Conservation (phyloP, 495 filamentous ascomycete genomes). For the Neurospora terricola region DNA sequence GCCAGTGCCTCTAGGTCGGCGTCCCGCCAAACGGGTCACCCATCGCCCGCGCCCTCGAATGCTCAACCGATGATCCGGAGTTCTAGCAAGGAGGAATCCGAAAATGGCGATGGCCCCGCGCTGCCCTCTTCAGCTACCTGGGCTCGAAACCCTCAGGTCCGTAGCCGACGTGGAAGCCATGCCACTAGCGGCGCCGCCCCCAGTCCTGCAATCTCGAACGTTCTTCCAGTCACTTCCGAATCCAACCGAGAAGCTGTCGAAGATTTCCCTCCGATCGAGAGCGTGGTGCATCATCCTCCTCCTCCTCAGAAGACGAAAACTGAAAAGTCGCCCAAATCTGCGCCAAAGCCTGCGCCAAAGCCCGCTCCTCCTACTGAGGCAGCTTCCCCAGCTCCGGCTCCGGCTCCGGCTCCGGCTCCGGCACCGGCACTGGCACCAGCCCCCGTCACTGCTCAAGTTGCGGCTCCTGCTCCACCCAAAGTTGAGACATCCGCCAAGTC, state of each 20-base stretch:
- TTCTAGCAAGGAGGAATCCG: conserved; percentile 64
- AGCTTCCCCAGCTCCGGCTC: neutral
- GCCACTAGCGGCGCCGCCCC: conserved; percentile 68
- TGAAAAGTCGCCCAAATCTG: neutral
- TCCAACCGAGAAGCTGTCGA: conserved; percentile 27
- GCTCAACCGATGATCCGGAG: conserved; percentile 66
- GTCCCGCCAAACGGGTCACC: conserved; percentile 41
- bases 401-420: neutral
- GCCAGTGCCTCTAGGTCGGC: conserved; percentile 37
- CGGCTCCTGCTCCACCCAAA: neutral
- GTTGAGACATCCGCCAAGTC: conserved; percentile 1
- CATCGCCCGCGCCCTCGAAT: conserved; percentile 42
- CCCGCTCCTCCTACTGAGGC: neutral
- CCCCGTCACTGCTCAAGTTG: neutral
- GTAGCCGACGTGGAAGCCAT: conserved; percentile 63
- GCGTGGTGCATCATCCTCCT: conserved; percentile 1
- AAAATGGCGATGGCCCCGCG: conserved; percentile 68
- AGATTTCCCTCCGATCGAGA: conserved; percentile 12
- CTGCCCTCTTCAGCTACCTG: conserved; percentile 89
- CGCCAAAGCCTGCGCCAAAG: neutral
- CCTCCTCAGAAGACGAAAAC: neutral
- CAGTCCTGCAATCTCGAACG: conserved; percentile 63
- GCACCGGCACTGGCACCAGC: conserved; percentile 3
- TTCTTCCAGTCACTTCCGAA: conserved; percentile 44
- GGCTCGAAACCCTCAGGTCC: conserved; percentile 69